Percentiles rank a stretch among this genome's conserved stretches.
phyloP scores from a whole-genome alignment of 139 green algal species.

The Desmodesmus armatus region DNA sequence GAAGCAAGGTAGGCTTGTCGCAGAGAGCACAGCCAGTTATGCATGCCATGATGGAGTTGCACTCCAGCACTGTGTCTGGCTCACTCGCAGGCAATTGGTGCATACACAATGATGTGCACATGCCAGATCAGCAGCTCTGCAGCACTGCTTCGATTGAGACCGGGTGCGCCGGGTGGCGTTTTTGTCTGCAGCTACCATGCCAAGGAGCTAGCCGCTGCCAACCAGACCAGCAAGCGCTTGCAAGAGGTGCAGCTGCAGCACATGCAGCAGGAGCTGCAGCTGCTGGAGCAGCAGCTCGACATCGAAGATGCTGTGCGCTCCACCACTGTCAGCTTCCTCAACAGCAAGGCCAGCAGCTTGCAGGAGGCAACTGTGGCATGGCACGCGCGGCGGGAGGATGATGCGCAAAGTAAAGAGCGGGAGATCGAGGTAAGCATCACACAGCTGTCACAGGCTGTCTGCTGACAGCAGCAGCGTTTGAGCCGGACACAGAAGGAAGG shows the following conservation, averaged over 20 bases:
- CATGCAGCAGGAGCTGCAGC: neutral
- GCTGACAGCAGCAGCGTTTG: too few relatives aligned
- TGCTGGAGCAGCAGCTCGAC: neutral
- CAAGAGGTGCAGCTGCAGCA: neutral
- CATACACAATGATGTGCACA: neutral
- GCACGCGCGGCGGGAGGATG: too few relatives aligned
- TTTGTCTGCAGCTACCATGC: conserved; percentile 3
- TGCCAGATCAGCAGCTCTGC: neutral
- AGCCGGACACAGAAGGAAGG: too few relatives aligned
- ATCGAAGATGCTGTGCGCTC: neutral
- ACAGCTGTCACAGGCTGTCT: too few relatives aligned
- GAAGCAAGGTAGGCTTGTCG: conserved; percentile 52
- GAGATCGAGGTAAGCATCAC: too few relatives aligned
- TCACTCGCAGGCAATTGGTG: too few relatives aligned
- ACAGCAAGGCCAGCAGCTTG: too few relatives aligned
- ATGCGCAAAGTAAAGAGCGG: too few relatives aligned
- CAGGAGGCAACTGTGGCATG: too few relatives aligned
- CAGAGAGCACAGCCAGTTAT: neutral
- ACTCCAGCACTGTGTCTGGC: neutral
- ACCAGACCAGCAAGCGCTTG: conserved; percentile 54
- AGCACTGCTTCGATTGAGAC: neutral
- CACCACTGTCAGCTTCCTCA: too few relatives aligned
- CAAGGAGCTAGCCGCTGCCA: conserved; percentile 51
- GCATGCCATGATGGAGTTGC: neutral
- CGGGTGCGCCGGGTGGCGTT: neutral